Evolutionary conservation across 805 yeast species (phyloP).

Genomic region (Spathaspora girioi): DNA sequence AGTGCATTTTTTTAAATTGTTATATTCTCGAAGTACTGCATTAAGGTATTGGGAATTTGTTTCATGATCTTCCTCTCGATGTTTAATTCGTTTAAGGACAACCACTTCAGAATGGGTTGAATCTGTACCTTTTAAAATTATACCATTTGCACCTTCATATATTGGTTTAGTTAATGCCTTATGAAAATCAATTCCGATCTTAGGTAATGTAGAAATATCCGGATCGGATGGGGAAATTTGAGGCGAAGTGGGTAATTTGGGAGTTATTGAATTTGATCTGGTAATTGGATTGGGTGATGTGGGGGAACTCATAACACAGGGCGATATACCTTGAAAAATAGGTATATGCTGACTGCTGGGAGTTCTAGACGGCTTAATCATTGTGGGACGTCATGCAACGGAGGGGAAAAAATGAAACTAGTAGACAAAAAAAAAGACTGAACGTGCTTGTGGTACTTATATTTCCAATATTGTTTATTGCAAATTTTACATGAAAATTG

Average conservation of each 20-base stretch:
- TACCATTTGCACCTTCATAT: slow-evolving; percentile 43
- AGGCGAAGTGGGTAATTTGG: not conserved
- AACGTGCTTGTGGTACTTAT: too few species aligned
- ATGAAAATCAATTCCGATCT: slow-evolving; percentile 21
- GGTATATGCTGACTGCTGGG: too few species aligned
- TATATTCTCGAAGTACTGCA: slow-evolving; percentile 28
- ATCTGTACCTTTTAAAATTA: slow-evolving; percentile 28
- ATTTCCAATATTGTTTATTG: too few species aligned
- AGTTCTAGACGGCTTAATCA: too few species aligned
- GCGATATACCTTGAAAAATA: too few species aligned
- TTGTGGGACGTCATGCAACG: too few species aligned
- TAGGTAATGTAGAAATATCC: slow-evolving; percentile 1
- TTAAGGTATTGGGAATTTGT: slow-evolving; percentile 13
- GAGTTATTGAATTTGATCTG: not conserved
- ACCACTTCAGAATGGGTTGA: slow-evolving; percentile 15
- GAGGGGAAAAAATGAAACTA: too few species aligned
- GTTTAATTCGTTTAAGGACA: slow-evolving; percentile 31
- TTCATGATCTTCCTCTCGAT: slow-evolving; percentile 8
- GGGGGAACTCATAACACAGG: too few species aligned
- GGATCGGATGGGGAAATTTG: not conserved
- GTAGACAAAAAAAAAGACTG: too few species aligned
- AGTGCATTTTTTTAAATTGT: slow-evolving; percentile 23
- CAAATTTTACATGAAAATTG: too few species aligned
- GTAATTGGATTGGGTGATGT: too few species aligned
- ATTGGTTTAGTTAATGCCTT: slow-evolving; percentile 25